Evolutionary conservation across 2,329 filamentous ascomycete genomes (phyloP).

Genomic region (Stachybotrys chartarum): DNA sequence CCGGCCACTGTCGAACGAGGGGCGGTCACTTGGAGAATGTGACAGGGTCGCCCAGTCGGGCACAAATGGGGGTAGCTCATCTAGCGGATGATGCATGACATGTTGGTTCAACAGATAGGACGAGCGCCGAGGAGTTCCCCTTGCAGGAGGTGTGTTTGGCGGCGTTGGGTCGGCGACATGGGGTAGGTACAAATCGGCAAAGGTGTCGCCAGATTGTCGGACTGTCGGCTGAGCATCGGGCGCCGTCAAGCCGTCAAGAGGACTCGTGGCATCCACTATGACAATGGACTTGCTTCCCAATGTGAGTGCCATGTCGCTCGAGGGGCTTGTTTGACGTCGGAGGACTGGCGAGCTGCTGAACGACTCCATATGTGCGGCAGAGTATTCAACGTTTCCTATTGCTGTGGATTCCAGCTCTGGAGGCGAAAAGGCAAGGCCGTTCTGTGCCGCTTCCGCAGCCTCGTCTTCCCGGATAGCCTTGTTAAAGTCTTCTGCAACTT

Average conservation of each 20-base stretch:
- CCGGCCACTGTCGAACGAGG: slow-evolving; percentile 24
- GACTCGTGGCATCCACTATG: slow-evolving; percentile 66
- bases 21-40: slow-evolving; percentile 13
- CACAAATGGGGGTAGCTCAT: slow-evolving; percentile 39
- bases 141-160: slow-evolving; percentile 52
- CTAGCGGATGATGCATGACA: slow-evolving; percentile 25
- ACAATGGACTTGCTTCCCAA: slow-evolving; percentile 84
- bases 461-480: slow-evolving; percentile 63
- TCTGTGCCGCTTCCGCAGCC: slow-evolving; percentile 25
- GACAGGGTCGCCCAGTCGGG: slow-evolving; percentile 37
- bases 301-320: slow-evolving; percentile 56
- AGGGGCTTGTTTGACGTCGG: slow-evolving; percentile 16
- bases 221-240: slow-evolving; percentile 36
- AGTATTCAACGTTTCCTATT: slow-evolving; percentile 30
- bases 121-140: slow-evolving; percentile 43
- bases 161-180: slow-evolving; percentile 49
- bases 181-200: slow-evolving; percentile 44
- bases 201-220: slow-evolving; percentile 43
- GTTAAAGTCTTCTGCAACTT: slow-evolving; percentile 72
- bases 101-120: slow-evolving; percentile 48
- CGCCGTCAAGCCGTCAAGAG: slow-evolving; percentile 41
- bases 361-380: slow-evolving; percentile 35
- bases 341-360: slow-evolving; percentile 26
- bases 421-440: slow-evolving; percentile 11
- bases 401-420: slow-evolving; percentile 18